Base-by-base conservation (phyloP, 2,329 filamentous ascomycete species). In the Sarocladiaceae sp. region DNA sequence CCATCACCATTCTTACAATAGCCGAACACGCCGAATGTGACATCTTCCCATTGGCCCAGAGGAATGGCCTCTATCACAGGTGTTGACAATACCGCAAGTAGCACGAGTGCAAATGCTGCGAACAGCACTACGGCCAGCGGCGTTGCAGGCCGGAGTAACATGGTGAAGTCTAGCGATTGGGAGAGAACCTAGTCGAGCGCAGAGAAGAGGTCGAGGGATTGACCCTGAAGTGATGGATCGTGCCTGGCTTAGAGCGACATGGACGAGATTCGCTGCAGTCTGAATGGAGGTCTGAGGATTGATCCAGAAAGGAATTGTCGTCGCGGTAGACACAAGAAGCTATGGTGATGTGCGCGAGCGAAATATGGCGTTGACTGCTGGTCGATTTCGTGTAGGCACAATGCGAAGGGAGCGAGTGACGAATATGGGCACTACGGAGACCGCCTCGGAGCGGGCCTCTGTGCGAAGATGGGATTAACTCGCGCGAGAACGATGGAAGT, bases 11-110 rank as follows among this genome's bases (percentile, higher is more conserved):
- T 74, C 58, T 83, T 77, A 70, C 94, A 99, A 63, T 83, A 96
- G 23, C 94, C 94, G 73, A 97, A 93, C 47, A 97, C 92, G 47
- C 94, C 94, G 75, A 95, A 97, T 59, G 84, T 85, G 60, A 89
- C 82, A 61, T 86, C 84, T 37, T 85, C 73, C 64, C 85, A 93
- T 50, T 82, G 84, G 33, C 88, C 92, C 37, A 99, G 77, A 10
- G 91, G 90, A 44, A 99, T 95, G 23, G 78, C 80, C 64, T 87
- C 84, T 65, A 97, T 87, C 59, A 99, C 84, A 17, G 94, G 94
- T 0, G 90, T 92, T 1, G 93, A 96, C n/a, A 99, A 74, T 35
- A 92, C 89, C 44, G 91, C 89, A 35, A 99, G 77, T 44, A 97
- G 76, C 50, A 97, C 79, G 56, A 97, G 77, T 57, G 78, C 87